phyloP scores from a whole-genome alignment of 75 land plant species.

The Picea glauca region DNA sequence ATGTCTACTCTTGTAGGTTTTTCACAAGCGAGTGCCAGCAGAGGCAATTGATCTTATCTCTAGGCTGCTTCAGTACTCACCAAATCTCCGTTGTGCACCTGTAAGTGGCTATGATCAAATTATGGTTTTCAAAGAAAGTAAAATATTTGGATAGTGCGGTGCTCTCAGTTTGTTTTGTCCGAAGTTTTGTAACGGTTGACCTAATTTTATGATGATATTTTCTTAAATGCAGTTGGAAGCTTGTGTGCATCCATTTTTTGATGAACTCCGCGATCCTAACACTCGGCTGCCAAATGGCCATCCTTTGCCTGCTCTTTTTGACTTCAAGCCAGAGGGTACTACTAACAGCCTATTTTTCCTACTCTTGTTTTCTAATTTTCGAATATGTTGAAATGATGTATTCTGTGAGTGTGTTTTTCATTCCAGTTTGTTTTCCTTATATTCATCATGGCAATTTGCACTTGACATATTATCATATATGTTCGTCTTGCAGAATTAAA shows the following conservation, averaged over 20 bases:
- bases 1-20: slow-evolving; percentile 26
- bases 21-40: slow-evolving; percentile 81
- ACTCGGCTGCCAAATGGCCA: slow-evolving; percentile 50
- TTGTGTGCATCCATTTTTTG: slow-evolving; percentile 57
- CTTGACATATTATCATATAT: background rate
- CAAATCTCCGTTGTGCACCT: slow-evolving; percentile 84
- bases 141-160: background rate
- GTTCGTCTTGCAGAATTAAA: slow-evolving; percentile 49
- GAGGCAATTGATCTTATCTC: slow-evolving; percentile 90
- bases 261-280: slow-evolving; percentile 41
- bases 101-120: slow-evolving; percentile 33
- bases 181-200: background rate
- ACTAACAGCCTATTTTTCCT: background rate
- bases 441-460: background rate
- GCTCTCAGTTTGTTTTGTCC: background rate
- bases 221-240: slow-evolving; percentile 40
- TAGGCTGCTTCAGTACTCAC: slow-evolving; percentile 82
- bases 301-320: slow-evolving; percentile 39
- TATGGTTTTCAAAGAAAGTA: background rate
- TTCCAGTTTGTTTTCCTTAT: background rate
- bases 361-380: background rate
- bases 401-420: background rate
- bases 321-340: slow-evolving; percentile 48
- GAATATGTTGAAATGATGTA: background rate
- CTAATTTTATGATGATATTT: background rate